A percentile compares a stretch with the other conserved stretches of the same genome.
Conservation (phyloP, 495 filamentous ascomycete genomes). For the Alectoria sarmentosa region DNA sequence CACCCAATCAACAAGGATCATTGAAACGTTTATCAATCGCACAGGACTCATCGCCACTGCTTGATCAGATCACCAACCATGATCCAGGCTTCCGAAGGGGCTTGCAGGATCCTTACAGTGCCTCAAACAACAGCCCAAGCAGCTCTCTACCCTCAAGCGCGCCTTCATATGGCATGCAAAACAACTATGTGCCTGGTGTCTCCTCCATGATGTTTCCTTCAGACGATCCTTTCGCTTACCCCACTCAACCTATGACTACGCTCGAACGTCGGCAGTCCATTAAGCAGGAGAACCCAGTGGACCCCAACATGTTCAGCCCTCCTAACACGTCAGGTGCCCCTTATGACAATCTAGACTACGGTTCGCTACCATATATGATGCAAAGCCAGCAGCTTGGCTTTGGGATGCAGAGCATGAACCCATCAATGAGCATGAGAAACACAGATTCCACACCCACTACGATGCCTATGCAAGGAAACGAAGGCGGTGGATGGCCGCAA, state of each 20-base stretch:
- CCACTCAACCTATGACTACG: slow-evolving; percentile 70
- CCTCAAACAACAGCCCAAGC: slow-evolving; percentile 17
- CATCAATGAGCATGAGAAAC: slow-evolving; percentile 10
- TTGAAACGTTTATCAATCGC: slow-evolving; percentile 8
- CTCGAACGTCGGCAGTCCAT: slow-evolving; percentile 44
- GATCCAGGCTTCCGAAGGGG: slow-evolving; percentile 12
- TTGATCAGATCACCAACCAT: slow-evolving; percentile 7
- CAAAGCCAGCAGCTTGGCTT: slow-evolving; percentile 12
- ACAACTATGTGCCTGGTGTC: slow-evolving; percentile 57
- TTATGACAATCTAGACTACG: slow-evolving; percentile 3
- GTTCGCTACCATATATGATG: slow-evolving; percentile 12
- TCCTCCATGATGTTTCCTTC: slow-evolving; percentile 91
- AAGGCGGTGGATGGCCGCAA: slow-evolving; percentile 8
- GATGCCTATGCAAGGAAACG: slow-evolving; percentile 10
- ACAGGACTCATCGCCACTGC: slow-evolving; percentile 18
- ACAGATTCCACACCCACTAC: slow-evolving; percentile 2
- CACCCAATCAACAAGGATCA: slow-evolving; percentile 12
- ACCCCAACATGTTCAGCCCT: slow-evolving; percentile 6
- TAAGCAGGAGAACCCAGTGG: slow-evolving; percentile 18
- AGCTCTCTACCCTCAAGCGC: slow-evolving; percentile 30
- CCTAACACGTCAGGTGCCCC: slow-evolving; percentile 7
- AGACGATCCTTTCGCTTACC: slow-evolving; percentile 83
- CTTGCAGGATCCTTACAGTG: slow-evolving; percentile 17
- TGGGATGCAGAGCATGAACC: slow-evolving; percentile 17
- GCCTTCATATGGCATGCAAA: slow-evolving; percentile 32